Evolutionary conservation across 2,329 filamentous ascomycete genomes (phyloP), one percentile per base, ranked within the genome.

Genomic region (Aspergillus tamarii): DNA sequence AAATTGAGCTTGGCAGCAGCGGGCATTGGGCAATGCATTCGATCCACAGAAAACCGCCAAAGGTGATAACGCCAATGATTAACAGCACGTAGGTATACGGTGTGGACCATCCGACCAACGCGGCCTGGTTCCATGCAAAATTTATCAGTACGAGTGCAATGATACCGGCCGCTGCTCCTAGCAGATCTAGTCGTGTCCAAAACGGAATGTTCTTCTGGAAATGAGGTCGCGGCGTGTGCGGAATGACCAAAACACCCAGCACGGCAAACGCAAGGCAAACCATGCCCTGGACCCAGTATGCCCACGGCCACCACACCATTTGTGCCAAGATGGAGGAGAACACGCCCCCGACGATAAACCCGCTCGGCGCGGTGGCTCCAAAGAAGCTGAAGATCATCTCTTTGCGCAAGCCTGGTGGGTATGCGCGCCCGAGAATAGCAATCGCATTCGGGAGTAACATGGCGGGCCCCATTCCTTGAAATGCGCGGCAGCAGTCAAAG

Each of bases 101-200:
- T 8, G 81, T 78, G 1, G 76, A 67, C 88, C 88, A 91, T 1
- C 87, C 87, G 1, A 82, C 84, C 0, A 86, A 79, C 0, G 86
- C 83, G 0, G 85, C 88, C 70, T 91, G 87, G 63, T 89, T 90
- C 86, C 87, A 90, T 0, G 88, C 85, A 68, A 91, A 86, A 72
- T 89, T 90, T 76, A 91, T 82, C 21, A 91, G 78, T 0, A 89
- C 80, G 28, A 91, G 77, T 0, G 83, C 84, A 0, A 80, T 77
- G 21, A 90, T 80, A 1, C 88, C 88, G 10, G n/a, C n/a, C n/a
- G 11, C 19, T 21, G n/a, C 66, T 46, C 43, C 43, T 14, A 46
- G 43, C 9, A 46, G 43, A 23, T 46, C 43, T 10, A 46, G n/a
- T 21, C 2, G 76, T 72, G 6, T 56, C 30, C 76, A 62, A 4